phyloP scores from a whole-genome alignment of 805 yeast species.

The Cyberlindnera suaveolens region DNA sequence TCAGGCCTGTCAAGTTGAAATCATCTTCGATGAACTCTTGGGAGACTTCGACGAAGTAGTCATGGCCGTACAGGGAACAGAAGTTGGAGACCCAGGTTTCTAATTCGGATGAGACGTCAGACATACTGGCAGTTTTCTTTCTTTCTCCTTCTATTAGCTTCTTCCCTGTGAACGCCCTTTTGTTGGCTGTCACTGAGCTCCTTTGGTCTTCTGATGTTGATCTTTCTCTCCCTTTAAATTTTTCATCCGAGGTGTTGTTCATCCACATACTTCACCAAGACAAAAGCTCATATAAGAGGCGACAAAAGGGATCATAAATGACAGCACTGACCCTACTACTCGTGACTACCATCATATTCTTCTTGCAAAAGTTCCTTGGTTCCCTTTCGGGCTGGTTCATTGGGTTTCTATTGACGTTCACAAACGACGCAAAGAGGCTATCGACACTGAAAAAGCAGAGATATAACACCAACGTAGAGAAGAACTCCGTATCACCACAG shows the following conservation, averaged over 20 bases:
- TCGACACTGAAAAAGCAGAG: constrained; percentile 37
- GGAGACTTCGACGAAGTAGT: constrained; percentile 86
- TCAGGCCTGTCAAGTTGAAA: constrained; percentile 87
- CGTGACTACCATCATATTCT: constrained; percentile 2
- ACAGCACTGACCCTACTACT: constrained; percentile 7
- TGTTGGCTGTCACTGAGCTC: neutral
- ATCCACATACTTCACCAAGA: neutral
- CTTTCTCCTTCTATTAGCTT: neutral
- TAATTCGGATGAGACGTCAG: constrained; percentile 30
- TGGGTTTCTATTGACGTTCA: constrained; percentile 4
- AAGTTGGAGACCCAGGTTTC: constrained; percentile 51
- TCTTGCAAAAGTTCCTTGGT: constrained; percentile 6
- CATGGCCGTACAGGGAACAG: constrained; percentile 55
- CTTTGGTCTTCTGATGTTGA: neutral
- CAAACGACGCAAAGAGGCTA: constrained; percentile 12
- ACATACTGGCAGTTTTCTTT: constrained; percentile 5
- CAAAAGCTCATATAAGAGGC: no score
- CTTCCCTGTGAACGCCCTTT: no score
- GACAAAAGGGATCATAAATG: constrained; percentile 1
- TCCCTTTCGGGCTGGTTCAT: constrained; percentile 6
- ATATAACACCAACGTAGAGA: constrained; percentile 40
- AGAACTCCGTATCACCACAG: constrained; percentile 70
- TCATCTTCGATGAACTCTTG: constrained; percentile 95
- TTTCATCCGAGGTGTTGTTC: neutral
- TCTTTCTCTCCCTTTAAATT: constrained; percentile 1